These are phyloP conservation scores for Adansonia gregorii DNA, from an alignment of 441 rosid genomes.

Conservation along the genomic window DNA sequence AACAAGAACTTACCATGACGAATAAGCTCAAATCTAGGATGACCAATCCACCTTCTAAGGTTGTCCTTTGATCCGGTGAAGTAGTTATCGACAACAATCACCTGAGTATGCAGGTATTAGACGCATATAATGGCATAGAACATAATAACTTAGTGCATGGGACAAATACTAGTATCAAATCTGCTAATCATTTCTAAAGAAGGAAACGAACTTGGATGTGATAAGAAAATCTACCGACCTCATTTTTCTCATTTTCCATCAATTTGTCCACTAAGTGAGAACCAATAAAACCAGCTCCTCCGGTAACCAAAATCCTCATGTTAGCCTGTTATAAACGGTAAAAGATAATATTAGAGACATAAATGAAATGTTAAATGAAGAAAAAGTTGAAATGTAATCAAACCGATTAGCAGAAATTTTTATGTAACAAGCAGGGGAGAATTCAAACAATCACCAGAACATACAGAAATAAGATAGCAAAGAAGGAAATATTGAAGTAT, in stretches of 20 bases:
- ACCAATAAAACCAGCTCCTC: slow-evolving; percentile 99
- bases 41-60: slow-evolving; percentile 88
- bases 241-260: slow-evolving; percentile 98
- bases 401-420: not conserved
- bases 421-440: not conserved
- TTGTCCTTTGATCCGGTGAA: slow-evolving; percentile 96
- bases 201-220: not conserved
- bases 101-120: slow-evolving; percentile 41
- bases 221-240: slow-evolving; percentile 40
- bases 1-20: slow-evolving; percentile 73
- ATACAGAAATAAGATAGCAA: not conserved
- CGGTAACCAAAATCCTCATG: slow-evolving; percentile 92
- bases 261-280: slow-evolving; percentile 91
- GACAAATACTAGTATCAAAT: not conserved
- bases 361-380: not conserved
- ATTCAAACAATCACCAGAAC: not conserved
- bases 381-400: not conserved
- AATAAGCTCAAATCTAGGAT: slow-evolving; percentile 96
- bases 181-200: not conserved
- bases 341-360: slow-evolving; percentile 7
- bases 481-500: not conserved
- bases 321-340: slow-evolving; percentile 61
- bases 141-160: not conserved
- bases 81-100: slow-evolving; percentile 85
- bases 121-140: not conserved